Base-by-base conservation (phyloP, 1,284 basidiomycete genomes). In the Cryptococcus amylolentus region DNA sequence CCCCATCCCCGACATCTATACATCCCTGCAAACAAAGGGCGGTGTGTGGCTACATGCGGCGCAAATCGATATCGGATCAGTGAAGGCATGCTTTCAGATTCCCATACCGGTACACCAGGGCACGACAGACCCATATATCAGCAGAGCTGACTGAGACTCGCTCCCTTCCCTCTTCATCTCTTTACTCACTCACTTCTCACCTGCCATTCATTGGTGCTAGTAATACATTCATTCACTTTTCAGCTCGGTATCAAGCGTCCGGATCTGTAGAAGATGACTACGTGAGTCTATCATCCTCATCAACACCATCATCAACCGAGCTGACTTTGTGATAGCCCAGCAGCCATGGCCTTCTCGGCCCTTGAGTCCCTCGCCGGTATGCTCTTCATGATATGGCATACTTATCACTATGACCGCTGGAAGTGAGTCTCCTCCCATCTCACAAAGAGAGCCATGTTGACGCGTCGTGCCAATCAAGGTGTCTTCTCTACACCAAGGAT, bases 371-470 rank as follows among this genome's bases (percentile, higher is more conserved):
- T 51, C 16, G 58, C 60, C 3, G 65, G 63, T 16, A 35, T 64
- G 5, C 10, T 69, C 9, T 71, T 71, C 50, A 48, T 65, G 44
- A 14, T 69, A 23, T 71, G 69, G 69, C 69, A 71, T 54, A 66
- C 63, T 26, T 71, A 66, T 64, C 67, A 68, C 41, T 71, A 65
- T 37, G 69, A 71, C 54, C 49, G 56, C 26, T 69, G 63, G 58
- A 51, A 61, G 66, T 65, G 55, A 55, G 64, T 59, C 39, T 39
- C 31, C 12, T 35, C 37, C 14, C 31, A 7, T 5, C 35, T 16
- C 37, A 35, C 37, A 5, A 14, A 49, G 23, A 47, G 4, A 8
- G 7, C 7, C 10, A 20, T 13, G 6, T 16, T 43, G 20, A 38
- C 31, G 26, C 20, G 16, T 14, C 10, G 41, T 26, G n/a, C 1